A percentile compares a stretch with the other conserved stretches of the same genome.
phyloP scores from a whole-genome alignment of 2,329 filamentous ascomycete species.

The Escovopsis sp. region DNA sequence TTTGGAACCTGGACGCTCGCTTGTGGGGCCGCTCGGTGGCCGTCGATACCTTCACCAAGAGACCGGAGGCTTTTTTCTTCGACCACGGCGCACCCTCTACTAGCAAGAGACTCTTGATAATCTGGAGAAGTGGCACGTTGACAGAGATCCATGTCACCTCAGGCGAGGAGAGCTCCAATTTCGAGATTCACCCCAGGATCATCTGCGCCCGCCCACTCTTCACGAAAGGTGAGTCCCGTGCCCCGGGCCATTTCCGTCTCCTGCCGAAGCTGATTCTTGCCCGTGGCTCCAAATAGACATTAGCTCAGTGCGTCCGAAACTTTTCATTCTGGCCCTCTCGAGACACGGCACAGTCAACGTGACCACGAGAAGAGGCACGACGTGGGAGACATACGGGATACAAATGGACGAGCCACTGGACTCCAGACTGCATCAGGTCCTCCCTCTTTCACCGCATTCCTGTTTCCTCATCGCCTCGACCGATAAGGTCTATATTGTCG shows the following conservation, averaged over 20 bases:
- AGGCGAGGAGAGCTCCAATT: conserved; percentile 23
- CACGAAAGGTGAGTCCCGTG: conserved; percentile 26
- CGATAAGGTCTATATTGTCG: conserved; percentile 42
- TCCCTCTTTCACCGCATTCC: conserved; percentile 43
- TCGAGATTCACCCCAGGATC: conserved; percentile 36
- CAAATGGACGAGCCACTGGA: conserved; percentile 29
- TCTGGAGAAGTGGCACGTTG: conserved; percentile 50
- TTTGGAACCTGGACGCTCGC: conserved; percentile 49
- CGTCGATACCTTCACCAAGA: conserved; percentile 37
- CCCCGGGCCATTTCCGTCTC: not conserved
- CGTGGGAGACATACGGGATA: conserved; percentile 37
- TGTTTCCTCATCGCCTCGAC: conserved; percentile 46
- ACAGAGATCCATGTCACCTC: conserved; percentile 35
- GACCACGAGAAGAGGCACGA: conserved; percentile 23
- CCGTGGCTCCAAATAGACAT: conserved; percentile 3
- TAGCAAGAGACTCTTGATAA: conserved; percentile 39
- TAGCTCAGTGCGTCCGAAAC: conserved; percentile 5
- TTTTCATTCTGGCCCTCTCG: conserved; percentile 30
- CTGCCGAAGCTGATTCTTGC: not conserved
- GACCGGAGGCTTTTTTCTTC: conserved; percentile 51
- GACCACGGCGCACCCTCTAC: conserved; percentile 22
- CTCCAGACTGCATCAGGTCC: conserved; percentile 34
- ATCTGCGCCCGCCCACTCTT: conserved; percentile 30
- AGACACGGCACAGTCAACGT: conserved; percentile 36
- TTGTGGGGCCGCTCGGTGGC: conserved; percentile 40